Evolutionary conservation across 768 basidiomycete genomes (phyloP), one percentile per base, ranked within the genome.

Genomic region (Auriscalpium microsporum): DNA sequence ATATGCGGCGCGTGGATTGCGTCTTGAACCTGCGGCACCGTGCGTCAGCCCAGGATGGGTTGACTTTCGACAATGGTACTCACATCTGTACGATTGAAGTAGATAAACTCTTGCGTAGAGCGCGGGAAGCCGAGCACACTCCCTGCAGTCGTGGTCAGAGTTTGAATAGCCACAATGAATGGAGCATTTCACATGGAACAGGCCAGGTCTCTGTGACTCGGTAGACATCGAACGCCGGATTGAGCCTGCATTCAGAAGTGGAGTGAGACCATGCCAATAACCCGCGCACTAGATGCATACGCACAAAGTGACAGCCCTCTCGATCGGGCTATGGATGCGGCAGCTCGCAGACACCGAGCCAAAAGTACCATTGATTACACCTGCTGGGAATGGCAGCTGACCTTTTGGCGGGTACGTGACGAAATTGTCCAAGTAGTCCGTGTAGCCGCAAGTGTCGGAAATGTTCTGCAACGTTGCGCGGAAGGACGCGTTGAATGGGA

Each of bases 401-500:
- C 69, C 70, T 5, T 52, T 53, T 0, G 71, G 71, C 28, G 71
- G 71, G 52, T 72, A 72, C 2, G 68, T 72, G 10, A 69, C 65
- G 45, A 63, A 69, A 10, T 67, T 63, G 49, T 69, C 68, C 37
- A 70, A 49, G 54, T 72, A 72, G 49, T 65, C 60, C 1, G 71
- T 69, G 56, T 66, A 72, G 3, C 69, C 69, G 48, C 71, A 72
- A 1, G 61, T 56, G 47, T 71, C 68, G 7, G 67, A 66, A 21
- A 66, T 64, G 64, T 66, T 60, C 61, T 71, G 64, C 66, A 78
- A 36, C 69, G 78, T 47, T 69, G 75, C 62, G 73, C 72, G 76
- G 66, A 81, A 81, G 35, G 77, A 70, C 57, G 70, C 74, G 59
- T 80, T 82, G 73, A 83, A 80, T 0, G 80, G 77, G 71, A 83